Evolutionary conservation across 345 rosid genomes (phyloP).

Genomic region (Euclidium syriacum): DNA sequence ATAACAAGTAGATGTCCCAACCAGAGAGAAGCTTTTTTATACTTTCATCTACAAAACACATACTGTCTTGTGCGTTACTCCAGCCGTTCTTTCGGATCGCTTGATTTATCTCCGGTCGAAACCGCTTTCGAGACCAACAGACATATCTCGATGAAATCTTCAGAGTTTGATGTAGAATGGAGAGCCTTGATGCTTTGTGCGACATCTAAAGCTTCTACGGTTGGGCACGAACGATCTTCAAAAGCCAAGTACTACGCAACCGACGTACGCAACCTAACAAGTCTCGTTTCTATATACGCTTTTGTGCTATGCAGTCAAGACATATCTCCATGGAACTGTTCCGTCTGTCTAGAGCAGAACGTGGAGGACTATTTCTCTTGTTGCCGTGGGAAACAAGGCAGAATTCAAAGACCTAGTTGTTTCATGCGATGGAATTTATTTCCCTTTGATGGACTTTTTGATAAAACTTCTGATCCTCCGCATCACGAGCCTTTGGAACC

Average conservation of each 20-base stretch:
- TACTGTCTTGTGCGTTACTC: conserved; percentile 33
- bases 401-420: conserved; percentile 28
- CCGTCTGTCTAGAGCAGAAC: conserved; percentile 10
- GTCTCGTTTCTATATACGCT: conserved; percentile 5
- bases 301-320: conserved; percentile 43
- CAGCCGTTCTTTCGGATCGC: background rate
- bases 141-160: background rate
- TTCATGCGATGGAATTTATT: conserved; percentile 24
- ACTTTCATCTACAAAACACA: background rate
- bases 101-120: background rate
- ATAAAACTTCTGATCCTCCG: background rate
- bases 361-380: conserved; percentile 35
- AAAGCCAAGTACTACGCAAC: background rate
- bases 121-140: background rate
- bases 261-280: background rate
- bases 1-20: conserved; percentile 1
- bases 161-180: conserved; percentile 5
- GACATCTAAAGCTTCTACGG: background rate
- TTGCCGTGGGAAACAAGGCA: conserved; percentile 22
- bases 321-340: conserved; percentile 11
- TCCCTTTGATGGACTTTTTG: conserved; percentile 14
- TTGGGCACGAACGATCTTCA: background rate
- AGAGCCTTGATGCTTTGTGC: background rate
- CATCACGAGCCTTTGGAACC: background rate
- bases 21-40: background rate